Conservation (phyloP, 768 basidiomycete species). For the Leccinum aurantiacum region DNA sequence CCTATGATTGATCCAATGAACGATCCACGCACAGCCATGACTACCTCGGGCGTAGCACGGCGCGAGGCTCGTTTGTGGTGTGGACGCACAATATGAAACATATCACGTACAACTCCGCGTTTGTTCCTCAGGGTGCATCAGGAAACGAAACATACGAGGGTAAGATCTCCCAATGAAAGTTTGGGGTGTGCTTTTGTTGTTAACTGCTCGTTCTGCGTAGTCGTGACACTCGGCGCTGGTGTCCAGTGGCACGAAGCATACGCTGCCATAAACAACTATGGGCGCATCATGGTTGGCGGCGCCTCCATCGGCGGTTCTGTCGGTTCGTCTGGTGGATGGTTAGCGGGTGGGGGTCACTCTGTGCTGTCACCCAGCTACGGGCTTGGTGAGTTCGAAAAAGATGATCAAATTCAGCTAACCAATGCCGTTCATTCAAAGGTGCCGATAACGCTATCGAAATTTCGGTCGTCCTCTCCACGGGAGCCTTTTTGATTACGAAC, state of each 20-base stretch:
- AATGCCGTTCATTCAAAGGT: conserved; percentile 28
- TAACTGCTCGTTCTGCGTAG: conserved; percentile 23
- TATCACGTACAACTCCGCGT: conserved; percentile 34
- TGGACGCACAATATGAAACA: conserved; percentile 46
- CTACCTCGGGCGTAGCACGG: conserved; percentile 42
- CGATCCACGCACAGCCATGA: conserved; percentile 31
- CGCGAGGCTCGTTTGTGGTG: conserved; percentile 38
- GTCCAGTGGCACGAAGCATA: conserved; percentile 52
- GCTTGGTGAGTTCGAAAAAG: conserved; percentile 34
- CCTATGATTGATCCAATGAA: background rate
- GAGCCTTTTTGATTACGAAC: conserved; percentile 41
- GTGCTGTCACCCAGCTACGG: conserved; percentile 41
- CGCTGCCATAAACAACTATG: conserved; percentile 37
- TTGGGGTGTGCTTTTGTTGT: background rate
- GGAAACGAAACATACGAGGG: conserved; percentile 22
- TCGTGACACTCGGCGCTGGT: conserved; percentile 40
- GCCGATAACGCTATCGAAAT: conserved; percentile 53
- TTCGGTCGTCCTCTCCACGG: conserved; percentile 42
- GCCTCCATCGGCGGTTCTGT: conserved; percentile 40
- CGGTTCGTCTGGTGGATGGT: conserved; percentile 52
- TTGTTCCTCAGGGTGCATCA: conserved; percentile 35
- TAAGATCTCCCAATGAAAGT: conserved; percentile 2
- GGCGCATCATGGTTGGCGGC: conserved; percentile 46
- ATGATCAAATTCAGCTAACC: background rate
- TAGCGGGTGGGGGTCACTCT: conserved; percentile 51